These are phyloP conservation scores for Pseudogymnoascus sp. DNA, from an alignment of 2,329 filamentous ascomycete species.

Conservation along the genomic window DNA sequence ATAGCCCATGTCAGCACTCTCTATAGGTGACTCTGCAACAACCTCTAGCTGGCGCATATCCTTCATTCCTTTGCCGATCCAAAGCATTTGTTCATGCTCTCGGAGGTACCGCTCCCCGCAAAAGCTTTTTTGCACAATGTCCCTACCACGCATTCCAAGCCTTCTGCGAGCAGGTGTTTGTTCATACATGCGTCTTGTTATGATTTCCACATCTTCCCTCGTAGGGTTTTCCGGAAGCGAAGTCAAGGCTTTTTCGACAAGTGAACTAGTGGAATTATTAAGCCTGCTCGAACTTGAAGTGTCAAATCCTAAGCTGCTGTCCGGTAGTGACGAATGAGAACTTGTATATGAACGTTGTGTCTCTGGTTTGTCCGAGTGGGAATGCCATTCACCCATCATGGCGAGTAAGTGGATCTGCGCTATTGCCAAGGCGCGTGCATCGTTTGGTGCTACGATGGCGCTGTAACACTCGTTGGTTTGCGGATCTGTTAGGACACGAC, in stretches of 20 bases:
- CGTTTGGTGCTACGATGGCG: conserved; percentile 59
- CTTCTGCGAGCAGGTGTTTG: conserved; percentile 48
- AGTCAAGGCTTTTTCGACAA: conserved; percentile 27
- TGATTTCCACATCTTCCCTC: conserved; percentile 42
- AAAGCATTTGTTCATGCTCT: conserved; percentile 57
- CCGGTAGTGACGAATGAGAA: no score
- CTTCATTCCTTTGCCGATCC: conserved; percentile 33
- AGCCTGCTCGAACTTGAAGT: no score
- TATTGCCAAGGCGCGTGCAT: conserved; percentile 51
- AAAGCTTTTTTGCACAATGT: conserved; percentile 54
- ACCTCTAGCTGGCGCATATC: no score
- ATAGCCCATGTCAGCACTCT: no score
- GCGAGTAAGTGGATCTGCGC: conserved; percentile 58
- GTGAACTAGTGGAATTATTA: conserved; percentile 16
- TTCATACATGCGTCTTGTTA: conserved; percentile 53
- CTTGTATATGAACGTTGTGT: background rate
- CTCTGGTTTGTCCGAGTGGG: conserved; percentile 52
- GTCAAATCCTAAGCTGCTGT: no score
- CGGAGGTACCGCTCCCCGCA: conserved; percentile 53
- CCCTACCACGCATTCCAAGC: conserved; percentile 52
- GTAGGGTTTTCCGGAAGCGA: conserved; percentile 44
- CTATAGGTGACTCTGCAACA: no score
- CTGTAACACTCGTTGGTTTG: conserved; percentile 47
- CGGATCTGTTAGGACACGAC: conserved; percentile 50
- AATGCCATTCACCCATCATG: conserved; percentile 55